Conservation (phyloP, 148 eudicot species). For the Suaeda aralocaspica region DNA sequence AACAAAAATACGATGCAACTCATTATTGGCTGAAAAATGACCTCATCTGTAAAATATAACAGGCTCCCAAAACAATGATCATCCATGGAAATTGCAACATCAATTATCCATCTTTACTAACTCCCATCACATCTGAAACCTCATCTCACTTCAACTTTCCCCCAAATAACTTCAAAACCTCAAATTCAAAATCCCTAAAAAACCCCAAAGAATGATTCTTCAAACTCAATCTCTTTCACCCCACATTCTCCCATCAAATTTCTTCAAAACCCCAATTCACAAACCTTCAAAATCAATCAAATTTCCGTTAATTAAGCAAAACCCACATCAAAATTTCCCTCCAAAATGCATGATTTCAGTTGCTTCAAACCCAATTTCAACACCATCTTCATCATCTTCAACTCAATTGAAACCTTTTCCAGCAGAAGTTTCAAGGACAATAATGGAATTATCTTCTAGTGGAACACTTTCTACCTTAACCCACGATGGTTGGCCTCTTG, state of each 20-base stretch:
- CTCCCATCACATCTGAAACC: too few species aligned
- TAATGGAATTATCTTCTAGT: conserved; percentile 63
- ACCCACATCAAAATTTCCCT: conserved; percentile 26
- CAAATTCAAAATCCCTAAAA: background rate
- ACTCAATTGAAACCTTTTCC: conserved; percentile 52
- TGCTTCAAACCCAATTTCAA: conserved; percentile 36
- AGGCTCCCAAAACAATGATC: too few species aligned
- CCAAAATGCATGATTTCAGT: conserved; percentile 41
- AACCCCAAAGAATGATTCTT: conserved; percentile 25
- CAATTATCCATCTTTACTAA: too few species aligned
- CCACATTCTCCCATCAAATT: conserved; percentile 31
- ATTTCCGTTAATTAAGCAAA: conserved; percentile 17
- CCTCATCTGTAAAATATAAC: too few species aligned
- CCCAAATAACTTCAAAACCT: background rate
- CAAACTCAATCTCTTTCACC: conserved; percentile 35
- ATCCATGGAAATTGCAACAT: too few species aligned
- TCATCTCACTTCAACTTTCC: too few species aligned
- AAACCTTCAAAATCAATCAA: conserved; percentile 24
- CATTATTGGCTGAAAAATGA: too few species aligned
- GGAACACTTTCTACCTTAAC: conserved; percentile 61
- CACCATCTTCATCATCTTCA: conserved; percentile 15
- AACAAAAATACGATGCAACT: too few species aligned
- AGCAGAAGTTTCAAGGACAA: conserved; percentile 84
- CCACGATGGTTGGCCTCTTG: conserved; percentile 72
- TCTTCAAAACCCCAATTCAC: conserved; percentile 22